Evolutionary conservation across 176 grass and related monocot genomes (phyloP).

Genomic region (Typha latifolia): DNA sequence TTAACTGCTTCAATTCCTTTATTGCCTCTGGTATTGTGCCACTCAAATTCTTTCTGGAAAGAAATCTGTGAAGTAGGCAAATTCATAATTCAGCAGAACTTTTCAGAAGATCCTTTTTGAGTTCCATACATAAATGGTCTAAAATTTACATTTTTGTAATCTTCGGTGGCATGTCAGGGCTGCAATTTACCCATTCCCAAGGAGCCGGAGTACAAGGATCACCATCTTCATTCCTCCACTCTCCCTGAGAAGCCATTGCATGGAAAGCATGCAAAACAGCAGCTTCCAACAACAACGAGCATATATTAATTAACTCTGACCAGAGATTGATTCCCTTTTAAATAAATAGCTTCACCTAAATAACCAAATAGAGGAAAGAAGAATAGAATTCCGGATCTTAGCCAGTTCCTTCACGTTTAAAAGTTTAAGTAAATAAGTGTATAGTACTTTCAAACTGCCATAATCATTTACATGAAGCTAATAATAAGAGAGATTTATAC

Average conservation of each 20-base stretch:
- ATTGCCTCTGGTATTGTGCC: constrained; percentile 1
- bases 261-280: constrained; percentile 8
- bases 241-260: constrained; percentile 2
- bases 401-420: no score
- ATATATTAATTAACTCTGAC: constrained; percentile 1
- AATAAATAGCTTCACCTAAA: not conserved
- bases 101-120: not conserved
- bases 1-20: not conserved
- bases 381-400: no score
- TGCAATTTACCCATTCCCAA: constrained; percentile 15
- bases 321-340: not conserved
- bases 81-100: not conserved
- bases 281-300: not conserved
- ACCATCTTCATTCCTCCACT: constrained; percentile 6
- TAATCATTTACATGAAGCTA: no score
- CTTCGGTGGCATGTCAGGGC: not conserved
- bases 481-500: not conserved
- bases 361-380: not conserved
- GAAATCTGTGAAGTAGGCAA: not conserved
- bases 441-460: no score
- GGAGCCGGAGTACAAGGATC: constrained; percentile 8
- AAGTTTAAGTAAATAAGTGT: no score
- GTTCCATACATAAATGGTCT: not conserved
- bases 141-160: constrained; percentile 8
- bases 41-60: constrained; percentile 7